Evolutionary conservation across 768 basidiomycete species (phyloP), one percentile per base, ranked within the genome.

Genomic region (Amylocystis lapponica): DNA sequence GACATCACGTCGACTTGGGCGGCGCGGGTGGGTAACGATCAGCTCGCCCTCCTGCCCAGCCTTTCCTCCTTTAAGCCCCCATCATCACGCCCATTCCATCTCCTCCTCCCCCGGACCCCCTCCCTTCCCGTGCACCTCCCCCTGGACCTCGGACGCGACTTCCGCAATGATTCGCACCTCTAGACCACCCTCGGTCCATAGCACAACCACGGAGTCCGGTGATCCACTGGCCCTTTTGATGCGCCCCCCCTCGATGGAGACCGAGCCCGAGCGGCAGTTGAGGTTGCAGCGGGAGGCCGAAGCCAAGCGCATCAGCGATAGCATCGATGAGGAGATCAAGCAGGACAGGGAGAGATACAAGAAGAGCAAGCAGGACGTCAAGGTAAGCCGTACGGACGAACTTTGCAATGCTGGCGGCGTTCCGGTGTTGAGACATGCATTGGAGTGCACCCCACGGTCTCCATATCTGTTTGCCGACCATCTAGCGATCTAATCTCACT

Each of bases 311-410:
- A 67, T 83, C 47, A 88, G 84, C 36, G 87, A 91, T 48, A 74
- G 75, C 60, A 91, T 91, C 54, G 88, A 91, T 63, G 86, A 88
- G 56, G 77, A 86, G 53, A 70, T 91, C 41, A 76, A 78, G 51
- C 65, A 68, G 46, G 88, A 91, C 55, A 74, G 78, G 44, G 83
- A 84, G 59, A 72, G 69, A 39, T 53, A 78, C 44, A 81, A 75
- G 61, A 78, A 72, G 58, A 75, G 69, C 38, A 86, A 77, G 61
- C 73, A 79, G 53, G 86, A 88, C 60, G 86, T 90, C 48, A 84
- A 85, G 71, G 87, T 83, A 32, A 37, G 43, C 57, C 32, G 36
- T 17, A 30, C n/a, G 29, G n/a, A 30, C 29, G n/a, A 30, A 30
- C 29, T 9, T 30, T 30, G 10, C 29, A n/a, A 9, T 30, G 29